Evolutionary conservation across 1,284 basidiomycete genomes (phyloP).

Genomic region (Boletellus deceptivus): DNA sequence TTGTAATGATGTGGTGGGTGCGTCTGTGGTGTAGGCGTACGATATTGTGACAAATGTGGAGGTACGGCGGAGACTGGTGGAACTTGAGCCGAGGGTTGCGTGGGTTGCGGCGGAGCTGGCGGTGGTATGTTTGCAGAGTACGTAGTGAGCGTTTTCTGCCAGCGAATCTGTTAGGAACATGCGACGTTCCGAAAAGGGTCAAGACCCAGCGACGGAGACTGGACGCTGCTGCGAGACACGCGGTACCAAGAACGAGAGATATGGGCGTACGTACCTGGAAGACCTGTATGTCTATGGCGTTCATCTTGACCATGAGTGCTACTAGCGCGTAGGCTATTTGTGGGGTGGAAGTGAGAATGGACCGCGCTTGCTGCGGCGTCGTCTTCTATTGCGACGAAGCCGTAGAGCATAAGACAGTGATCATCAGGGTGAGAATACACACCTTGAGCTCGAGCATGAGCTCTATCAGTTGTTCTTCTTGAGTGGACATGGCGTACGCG

Average conservation of each 20-base stretch:
- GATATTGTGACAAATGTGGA: slow-evolving; percentile 46
- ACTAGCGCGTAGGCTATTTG: slow-evolving; percentile 74
- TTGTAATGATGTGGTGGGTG: slow-evolving; percentile 30
- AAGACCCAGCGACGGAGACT: background rate
- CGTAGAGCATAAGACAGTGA: slow-evolving; percentile 3
- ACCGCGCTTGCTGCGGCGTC: slow-evolving; percentile 62
- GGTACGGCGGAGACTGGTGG: slow-evolving; percentile 40
- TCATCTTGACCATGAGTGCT: slow-evolving; percentile 71
- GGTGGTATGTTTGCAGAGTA: slow-evolving; percentile 32
- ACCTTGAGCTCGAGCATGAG: slow-evolving; percentile 67
- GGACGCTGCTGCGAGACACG: background rate
- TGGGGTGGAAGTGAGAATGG: slow-evolving; percentile 68
- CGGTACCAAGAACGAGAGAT: background rate
- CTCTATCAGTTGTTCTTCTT: slow-evolving; percentile 64
- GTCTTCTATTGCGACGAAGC: slow-evolving; percentile 54
- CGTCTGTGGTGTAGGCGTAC: slow-evolving; percentile 43
- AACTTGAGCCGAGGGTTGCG: slow-evolving; percentile 28
- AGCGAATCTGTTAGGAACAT: slow-evolving; percentile 2
- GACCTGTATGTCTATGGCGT: slow-evolving; percentile 68
- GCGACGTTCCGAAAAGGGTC: background rate
- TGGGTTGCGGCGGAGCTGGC: slow-evolving; percentile 19
- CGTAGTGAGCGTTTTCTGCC: slow-evolving; percentile 37
- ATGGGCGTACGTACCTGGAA: slow-evolving; percentile 51
- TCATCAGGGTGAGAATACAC: background rate
- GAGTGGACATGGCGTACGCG: slow-evolving; percentile 24